phyloP scores from a whole-genome alignment of 495 filamentous ascomycete species.

The Beverwykella pulmonaria region DNA sequence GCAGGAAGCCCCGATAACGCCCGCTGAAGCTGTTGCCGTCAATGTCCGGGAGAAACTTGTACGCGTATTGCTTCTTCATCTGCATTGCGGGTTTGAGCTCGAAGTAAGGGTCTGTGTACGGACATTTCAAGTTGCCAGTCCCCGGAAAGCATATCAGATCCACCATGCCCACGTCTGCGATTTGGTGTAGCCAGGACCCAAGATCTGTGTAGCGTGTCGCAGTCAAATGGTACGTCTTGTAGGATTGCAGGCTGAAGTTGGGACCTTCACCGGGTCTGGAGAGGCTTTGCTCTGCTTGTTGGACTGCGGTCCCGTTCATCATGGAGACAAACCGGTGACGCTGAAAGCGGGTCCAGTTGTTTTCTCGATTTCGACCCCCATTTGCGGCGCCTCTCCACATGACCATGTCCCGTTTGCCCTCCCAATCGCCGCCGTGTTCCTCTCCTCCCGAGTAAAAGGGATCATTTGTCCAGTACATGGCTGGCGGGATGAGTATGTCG shows the following conservation, averaged over 20 bases:
- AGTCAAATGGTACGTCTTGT: slow-evolving; percentile 40
- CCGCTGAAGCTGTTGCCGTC: slow-evolving; percentile 48
- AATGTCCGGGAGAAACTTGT: slow-evolving; percentile 48
- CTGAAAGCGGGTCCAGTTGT: slow-evolving; percentile 72
- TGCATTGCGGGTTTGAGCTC: slow-evolving; percentile 21
- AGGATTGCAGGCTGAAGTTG: slow-evolving; percentile 41
- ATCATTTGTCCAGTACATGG: slow-evolving; percentile 78
- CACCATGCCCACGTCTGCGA: slow-evolving; percentile 42
- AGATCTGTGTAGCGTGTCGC: slow-evolving; percentile 31
- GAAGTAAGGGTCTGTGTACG: slow-evolving; percentile 44
- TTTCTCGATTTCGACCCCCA: slow-evolving; percentile 63
- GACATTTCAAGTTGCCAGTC: slow-evolving; percentile 7
- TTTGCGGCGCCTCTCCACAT: slow-evolving; percentile 73
- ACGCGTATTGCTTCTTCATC: slow-evolving; percentile 44
- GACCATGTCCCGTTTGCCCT: slow-evolving; percentile 57
- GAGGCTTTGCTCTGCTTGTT: slow-evolving; percentile 41
- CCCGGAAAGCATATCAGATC: slow-evolving; percentile 45
- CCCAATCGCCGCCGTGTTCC: slow-evolving; percentile 53
- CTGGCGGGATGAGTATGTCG: slow-evolving; percentile 77
- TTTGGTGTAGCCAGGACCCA: slow-evolving; percentile 41
- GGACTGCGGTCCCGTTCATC: slow-evolving; percentile 66
- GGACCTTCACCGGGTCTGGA: slow-evolving; percentile 26
- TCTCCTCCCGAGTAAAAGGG: slow-evolving; percentile 66
- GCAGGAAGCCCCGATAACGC: slow-evolving; percentile 45
- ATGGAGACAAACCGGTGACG: slow-evolving; percentile 71